phyloP scores from a whole-genome alignment of 2,329 filamentous ascomycete genomes.

The Thyridium curvatum region DNA sequence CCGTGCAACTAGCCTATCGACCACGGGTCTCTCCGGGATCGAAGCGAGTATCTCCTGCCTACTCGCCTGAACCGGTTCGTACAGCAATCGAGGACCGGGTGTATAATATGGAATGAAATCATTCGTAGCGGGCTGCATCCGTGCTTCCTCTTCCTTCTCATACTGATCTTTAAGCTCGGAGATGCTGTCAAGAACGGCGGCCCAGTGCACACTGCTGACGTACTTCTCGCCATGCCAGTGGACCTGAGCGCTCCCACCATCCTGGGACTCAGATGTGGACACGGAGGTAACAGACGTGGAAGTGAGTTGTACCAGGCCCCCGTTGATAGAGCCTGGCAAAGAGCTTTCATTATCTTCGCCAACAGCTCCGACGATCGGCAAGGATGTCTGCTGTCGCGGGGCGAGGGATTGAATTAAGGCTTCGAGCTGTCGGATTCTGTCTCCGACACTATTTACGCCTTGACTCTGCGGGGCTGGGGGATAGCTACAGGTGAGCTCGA shows the following conservation, averaged over 20 bases:
- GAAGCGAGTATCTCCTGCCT: constrained; percentile 23
- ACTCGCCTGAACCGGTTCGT: constrained; percentile 17
- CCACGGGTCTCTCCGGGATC: constrained; percentile 21
- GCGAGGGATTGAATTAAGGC: constrained; percentile 19
- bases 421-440: constrained; percentile 22
- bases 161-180: constrained; percentile 29
- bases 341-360: background rate
- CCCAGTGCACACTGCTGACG: constrained; percentile 30
- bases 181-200: constrained; percentile 31
- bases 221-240: constrained; percentile 19
- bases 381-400: constrained; percentile 7
- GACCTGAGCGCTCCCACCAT: constrained; percentile 22
- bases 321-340: background rate
- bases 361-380: background rate
- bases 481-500: constrained; percentile 13
- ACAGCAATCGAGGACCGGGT: constrained; percentile 20
- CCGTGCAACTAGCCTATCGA: constrained; percentile 25
- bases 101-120: constrained; percentile 3
- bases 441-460: constrained; percentile 4
- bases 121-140: background rate
- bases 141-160: constrained; percentile 17
- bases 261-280: constrained; percentile 1
- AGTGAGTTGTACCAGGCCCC: background rate
- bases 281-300: background rate
- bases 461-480: background rate